Conservation (phyloP, 2,329 filamentous ascomycete genomes). For the Verticillium klebahnii region DNA sequence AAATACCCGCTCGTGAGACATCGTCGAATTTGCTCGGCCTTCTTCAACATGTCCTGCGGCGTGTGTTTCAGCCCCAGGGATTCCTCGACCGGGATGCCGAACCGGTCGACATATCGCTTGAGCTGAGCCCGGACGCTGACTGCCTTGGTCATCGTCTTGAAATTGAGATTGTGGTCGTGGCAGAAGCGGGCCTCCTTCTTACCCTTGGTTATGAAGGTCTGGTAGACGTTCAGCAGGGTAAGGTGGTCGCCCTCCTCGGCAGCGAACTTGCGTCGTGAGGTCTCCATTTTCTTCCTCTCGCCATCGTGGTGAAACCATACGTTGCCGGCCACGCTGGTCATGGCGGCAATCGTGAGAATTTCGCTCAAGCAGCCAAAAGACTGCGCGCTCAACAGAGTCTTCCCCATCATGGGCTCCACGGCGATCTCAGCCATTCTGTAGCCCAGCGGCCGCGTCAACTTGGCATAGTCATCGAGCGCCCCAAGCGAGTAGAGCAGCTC, state of each 20-base stretch:
- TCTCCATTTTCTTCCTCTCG: slow-evolving; percentile 71
- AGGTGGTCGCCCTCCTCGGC: slow-evolving; percentile 92
- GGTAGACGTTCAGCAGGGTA: slow-evolving; percentile 89
- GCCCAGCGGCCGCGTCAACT: slow-evolving; percentile 84
- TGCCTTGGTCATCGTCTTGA: slow-evolving; percentile 74
- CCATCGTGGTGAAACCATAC: slow-evolving; percentile 80
- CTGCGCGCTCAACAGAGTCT: slow-evolving; percentile 72
- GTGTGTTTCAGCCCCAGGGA: slow-evolving; percentile 30
- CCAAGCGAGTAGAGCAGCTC: slow-evolving; percentile 85
- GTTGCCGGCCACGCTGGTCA: slow-evolving; percentile 80
- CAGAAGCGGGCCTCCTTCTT: slow-evolving; percentile 84
- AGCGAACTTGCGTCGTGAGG: slow-evolving; percentile 73
- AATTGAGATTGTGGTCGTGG: slow-evolving; percentile 81
- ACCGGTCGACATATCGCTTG: slow-evolving; percentile 80
- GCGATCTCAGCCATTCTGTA: slow-evolving; percentile 88
- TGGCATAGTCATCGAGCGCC: slow-evolving; percentile 83
- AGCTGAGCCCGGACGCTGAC: slow-evolving; percentile 85
- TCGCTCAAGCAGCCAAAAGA: slow-evolving; percentile 77
- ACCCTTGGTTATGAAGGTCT: slow-evolving; percentile 78
- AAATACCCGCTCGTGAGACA: slow-evolving; percentile 91
- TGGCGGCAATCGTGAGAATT: slow-evolving; percentile 86
- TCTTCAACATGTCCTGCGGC: slow-evolving; percentile 19
- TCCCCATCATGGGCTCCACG: slow-evolving; percentile 93
- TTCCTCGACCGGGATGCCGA: slow-evolving; percentile 68
- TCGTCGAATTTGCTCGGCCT: slow-evolving; percentile 71